These are phyloP conservation scores for Microcera coccophila DNA, from an alignment of 2,329 filamentous ascomycete species.

Conservation along the genomic window DNA sequence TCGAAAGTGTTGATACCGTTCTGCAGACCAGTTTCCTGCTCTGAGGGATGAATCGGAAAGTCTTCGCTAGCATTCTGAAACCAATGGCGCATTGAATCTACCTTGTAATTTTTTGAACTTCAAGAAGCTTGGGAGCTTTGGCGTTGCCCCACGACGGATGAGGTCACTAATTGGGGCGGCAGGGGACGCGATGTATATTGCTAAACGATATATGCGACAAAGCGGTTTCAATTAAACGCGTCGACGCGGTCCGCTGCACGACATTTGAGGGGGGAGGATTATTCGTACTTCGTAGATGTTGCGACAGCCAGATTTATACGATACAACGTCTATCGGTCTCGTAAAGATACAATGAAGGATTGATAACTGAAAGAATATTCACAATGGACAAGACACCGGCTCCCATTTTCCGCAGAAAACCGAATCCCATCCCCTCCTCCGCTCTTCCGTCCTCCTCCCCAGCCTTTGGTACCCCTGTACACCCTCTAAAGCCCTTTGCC, in stretches of 20 bases:
- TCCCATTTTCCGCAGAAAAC: conserved; percentile 36
- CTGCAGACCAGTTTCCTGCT: conserved; percentile 25
- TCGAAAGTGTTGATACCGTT: conserved; percentile 44
- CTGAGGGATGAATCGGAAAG: conserved; percentile 22
- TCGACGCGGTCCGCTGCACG: conserved; percentile 30
- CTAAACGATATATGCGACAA: conserved; percentile 18
- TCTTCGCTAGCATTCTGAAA: conserved; percentile 25
- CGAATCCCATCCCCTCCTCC: conserved; percentile 34
- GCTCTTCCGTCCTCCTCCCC: conserved; percentile 85
- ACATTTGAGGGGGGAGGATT: background rate
- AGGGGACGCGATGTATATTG: background rate
- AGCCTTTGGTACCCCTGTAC: conserved; percentile 80
- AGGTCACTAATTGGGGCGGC: conserved; percentile 26
- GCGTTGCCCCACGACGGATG: conserved; percentile 21
- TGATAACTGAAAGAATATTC: conserved; percentile 3
- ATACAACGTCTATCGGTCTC: background rate
- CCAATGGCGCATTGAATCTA: conserved; percentile 6
- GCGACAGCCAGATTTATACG: conserved; percentile 1
- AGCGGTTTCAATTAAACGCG: conserved; percentile 37
- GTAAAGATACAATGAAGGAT: conserved; percentile 15
- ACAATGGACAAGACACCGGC: conserved; percentile 39
- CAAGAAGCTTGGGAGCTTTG: conserved; percentile 9
- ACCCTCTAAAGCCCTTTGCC: conserved; percentile 66
- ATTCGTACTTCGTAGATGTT: background rate
- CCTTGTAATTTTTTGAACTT: conserved; percentile 1